Percentiles rank a stretch among this genome's conserved stretches.
Conservation (phyloP, 768 basidiomycete genomes). For the Pholiota microspora region DNA sequence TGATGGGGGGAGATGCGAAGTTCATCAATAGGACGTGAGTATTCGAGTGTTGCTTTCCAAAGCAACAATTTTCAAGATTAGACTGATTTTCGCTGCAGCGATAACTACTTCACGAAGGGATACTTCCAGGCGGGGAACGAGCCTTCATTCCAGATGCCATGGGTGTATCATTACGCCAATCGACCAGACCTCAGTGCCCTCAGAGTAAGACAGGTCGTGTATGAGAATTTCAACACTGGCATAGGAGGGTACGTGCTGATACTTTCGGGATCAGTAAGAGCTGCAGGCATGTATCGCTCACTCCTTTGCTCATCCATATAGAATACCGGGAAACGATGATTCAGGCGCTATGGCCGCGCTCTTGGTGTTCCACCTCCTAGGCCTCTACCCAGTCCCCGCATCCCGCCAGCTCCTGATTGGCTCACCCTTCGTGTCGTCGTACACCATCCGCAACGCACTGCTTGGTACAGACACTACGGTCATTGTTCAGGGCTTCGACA, state of each 20-base stretch:
- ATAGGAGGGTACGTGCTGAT: slow-evolving; percentile 36
- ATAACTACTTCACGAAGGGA: slow-evolving; percentile 43
- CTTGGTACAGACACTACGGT: slow-evolving; percentile 38
- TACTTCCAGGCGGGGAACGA: slow-evolving; percentile 51
- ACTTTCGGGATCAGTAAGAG: background rate
- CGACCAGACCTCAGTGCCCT: slow-evolving; percentile 48
- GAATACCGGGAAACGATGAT: slow-evolving; percentile 53
- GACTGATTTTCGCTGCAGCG: too few relatives aligned
- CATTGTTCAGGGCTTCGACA: slow-evolving; percentile 42
- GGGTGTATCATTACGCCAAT: slow-evolving; percentile 48
- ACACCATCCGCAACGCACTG: slow-evolving; percentile 37
- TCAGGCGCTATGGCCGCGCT: slow-evolving; percentile 52
- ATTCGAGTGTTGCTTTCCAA: background rate
- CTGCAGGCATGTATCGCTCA: background rate
- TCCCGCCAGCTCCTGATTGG: slow-evolving; percentile 47
- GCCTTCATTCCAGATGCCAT: slow-evolving; percentile 46
- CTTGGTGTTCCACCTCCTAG: slow-evolving; percentile 47
- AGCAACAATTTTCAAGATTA: too few relatives aligned
- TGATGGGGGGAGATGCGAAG: slow-evolving; percentile 45
- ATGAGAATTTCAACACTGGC: slow-evolving; percentile 43
- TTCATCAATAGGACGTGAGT: slow-evolving; percentile 42
- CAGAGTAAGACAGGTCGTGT: slow-evolving; percentile 42
- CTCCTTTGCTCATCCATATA: slow-evolving; percentile 8
- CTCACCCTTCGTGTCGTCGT: slow-evolving; percentile 46
- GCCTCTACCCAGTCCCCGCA: slow-evolving; percentile 47